phyloP scores from a whole-genome alignment of 306 rosid species.

The Prosopis cineraria region DNA sequence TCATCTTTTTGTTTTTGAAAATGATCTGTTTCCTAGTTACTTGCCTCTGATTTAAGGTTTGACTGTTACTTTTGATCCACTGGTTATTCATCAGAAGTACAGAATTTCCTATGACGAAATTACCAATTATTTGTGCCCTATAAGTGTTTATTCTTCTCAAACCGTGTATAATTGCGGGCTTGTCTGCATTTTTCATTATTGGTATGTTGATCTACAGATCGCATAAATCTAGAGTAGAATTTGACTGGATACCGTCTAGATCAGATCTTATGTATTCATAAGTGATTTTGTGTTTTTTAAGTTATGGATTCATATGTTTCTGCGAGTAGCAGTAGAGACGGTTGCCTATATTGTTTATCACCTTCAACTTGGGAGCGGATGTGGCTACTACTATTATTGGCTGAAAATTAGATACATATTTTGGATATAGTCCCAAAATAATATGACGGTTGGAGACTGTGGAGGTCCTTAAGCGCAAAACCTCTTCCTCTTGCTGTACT shows the following conservation, averaged over 20 bases:
- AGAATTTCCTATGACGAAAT: slow-evolving; percentile 93
- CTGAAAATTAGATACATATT: no score
- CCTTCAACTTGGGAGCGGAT: no score
- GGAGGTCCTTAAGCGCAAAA: slow-evolving; percentile 13
- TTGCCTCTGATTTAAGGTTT: slow-evolving; percentile 23
- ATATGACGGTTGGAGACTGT: slow-evolving; percentile 23
- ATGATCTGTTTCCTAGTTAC: slow-evolving; percentile 5
- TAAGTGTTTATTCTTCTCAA: slow-evolving; percentile 51
- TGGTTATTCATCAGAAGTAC: slow-evolving; percentile 97
- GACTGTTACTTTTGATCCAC: slow-evolving; percentile 33
- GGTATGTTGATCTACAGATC: not conserved
- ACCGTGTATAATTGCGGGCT: not conserved
- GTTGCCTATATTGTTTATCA: no score
- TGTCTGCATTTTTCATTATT: slow-evolving; percentile 3
- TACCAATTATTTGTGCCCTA: slow-evolving; percentile 92
- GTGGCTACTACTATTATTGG: no score
- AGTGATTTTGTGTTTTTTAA: slow-evolving; percentile 6
- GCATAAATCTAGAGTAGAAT: not conserved
- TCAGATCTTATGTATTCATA: not conserved
- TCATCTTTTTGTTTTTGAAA: no score
- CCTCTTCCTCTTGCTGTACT: slow-evolving; percentile 2
- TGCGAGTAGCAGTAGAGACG: no score
- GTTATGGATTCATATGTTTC: no score
- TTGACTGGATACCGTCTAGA: not conserved
- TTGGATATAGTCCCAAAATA: no score